These are phyloP conservation scores for Crithidia mellificae DNA, from an alignment of 208 protist genomes.

Conservation along the genomic window DNA sequence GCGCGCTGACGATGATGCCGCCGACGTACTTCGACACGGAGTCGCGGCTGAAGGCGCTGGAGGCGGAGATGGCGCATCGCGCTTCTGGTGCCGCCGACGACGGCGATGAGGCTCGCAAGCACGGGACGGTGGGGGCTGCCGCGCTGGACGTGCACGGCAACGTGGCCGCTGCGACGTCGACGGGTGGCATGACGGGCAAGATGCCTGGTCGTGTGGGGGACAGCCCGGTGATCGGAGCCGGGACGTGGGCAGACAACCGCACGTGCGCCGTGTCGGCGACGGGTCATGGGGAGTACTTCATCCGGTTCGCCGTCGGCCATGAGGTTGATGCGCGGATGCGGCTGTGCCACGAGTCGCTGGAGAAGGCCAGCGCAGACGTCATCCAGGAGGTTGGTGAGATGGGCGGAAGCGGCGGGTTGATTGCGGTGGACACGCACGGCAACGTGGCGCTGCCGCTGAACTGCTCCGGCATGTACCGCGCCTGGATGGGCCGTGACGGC, in stretches of 20 bases:
- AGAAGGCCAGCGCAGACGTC: slow-evolving; percentile 19
- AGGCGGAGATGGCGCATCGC: slow-evolving; percentile 27
- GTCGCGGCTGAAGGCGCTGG: slow-evolving; percentile 27
- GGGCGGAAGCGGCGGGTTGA: slow-evolving; percentile 25
- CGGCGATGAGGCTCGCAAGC: slow-evolving; percentile 19
- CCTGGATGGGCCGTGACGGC: slow-evolving; percentile 34
- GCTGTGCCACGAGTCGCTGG: slow-evolving; percentile 24
- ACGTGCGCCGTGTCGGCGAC: slow-evolving; percentile 37
- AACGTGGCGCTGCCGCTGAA: slow-evolving; percentile 32
- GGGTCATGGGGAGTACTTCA: slow-evolving; percentile 31
- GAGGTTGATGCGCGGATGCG: slow-evolving; percentile 40
- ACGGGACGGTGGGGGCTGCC: slow-evolving; percentile 32
- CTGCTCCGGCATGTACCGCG: slow-evolving; percentile 35
- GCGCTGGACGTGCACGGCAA: slow-evolving; percentile 28
- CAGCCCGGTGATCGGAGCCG: slow-evolving; percentile 32
- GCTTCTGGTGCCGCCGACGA: slow-evolving; percentile 10
- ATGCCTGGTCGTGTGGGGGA: slow-evolving; percentile 32
- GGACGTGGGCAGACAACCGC: slow-evolving; percentile 35
- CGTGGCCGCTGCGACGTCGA: slow-evolving; percentile 32
- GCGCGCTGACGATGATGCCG: slow-evolving; percentile 20
- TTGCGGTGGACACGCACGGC: slow-evolving; percentile 29
- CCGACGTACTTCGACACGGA: slow-evolving; percentile 29
- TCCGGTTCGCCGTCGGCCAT: slow-evolving; percentile 29
- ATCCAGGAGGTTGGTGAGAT: slow-evolving; percentile 24
- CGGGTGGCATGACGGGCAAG: slow-evolving; percentile 34